These are phyloP conservation scores for Pseudopyricularia javanii DNA, from an alignment of 2,329 filamentous ascomycete species.

Conservation along the genomic window DNA sequence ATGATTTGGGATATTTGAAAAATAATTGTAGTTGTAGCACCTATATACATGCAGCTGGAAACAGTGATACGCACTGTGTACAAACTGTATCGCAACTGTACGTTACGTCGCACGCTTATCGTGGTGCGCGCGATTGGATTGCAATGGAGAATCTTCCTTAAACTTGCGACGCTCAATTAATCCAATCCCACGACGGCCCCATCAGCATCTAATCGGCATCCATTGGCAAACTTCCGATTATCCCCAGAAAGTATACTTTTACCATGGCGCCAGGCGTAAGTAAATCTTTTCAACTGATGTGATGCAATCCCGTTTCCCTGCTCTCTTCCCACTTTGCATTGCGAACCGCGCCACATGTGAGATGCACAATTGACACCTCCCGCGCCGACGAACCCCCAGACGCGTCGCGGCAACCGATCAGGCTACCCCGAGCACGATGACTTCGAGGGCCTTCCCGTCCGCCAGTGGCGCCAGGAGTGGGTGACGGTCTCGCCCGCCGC, in stretches of 20 bases:
- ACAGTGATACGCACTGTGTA: too few species aligned
- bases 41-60: too few species aligned
- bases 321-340: neutral
- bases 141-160: neutral
- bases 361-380: neutral
- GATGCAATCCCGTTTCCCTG: too few species aligned
- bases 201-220: neutral
- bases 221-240: neutral
- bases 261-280: conserved; percentile 1
- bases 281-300: neutral
- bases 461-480: conserved; percentile 72
- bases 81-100: too few species aligned
- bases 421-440: conserved; percentile 49
- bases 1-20: too few species aligned
- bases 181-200: neutral
- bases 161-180: neutral
- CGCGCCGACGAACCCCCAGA: conserved; percentile 22
- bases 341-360: neutral
- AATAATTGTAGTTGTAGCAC: too few species aligned
- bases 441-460: conserved; percentile 67
- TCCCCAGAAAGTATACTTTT: neutral
- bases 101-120: too few species aligned
- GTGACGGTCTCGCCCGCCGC: conserved; percentile 56
- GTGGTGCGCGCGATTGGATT: too few species aligned
- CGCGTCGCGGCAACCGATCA: conserved; percentile 42